Base-by-base conservation (phyloP, 805 yeast species). In the Maudiozyma barnettii region DNA sequence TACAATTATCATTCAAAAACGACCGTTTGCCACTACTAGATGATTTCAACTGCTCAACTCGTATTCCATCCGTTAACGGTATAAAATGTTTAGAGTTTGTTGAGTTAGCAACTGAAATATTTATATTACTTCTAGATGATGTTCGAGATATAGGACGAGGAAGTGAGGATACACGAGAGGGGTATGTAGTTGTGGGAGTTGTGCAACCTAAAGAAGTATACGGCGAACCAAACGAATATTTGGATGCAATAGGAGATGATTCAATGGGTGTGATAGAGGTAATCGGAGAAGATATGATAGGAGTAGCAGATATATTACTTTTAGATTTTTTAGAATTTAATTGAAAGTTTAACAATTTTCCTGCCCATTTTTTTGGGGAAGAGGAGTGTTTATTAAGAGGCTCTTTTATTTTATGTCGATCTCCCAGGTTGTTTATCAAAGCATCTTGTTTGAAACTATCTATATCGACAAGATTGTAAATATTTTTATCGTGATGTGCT, bases 131-230 rank as follows among this genome's bases (percentile, higher is more conserved):
- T 7, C 21, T 35, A 3, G 26, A 16, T 21, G 40, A 45, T 18
- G 48, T 26, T 23, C 45, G 41, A 16, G 56, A 49, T 3, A 45
- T 46, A 2, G 65, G 63, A 35, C 60, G 54, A 18, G 66, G 66
- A 19, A 62, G 50, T 10, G 66, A 61, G 6, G 63, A 52, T 3
- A 58, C 54, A 33, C 66, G 50, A 12, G 51, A 46, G 3, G 64
- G 61, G 41, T 50, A 49, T 12, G 20, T 26, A 10, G n/a, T 8
- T 4, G n/a, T 26, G 2, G 41, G 30, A 19, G 54, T 47, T 5
- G 52, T 44, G 14, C 23, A 16, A 9, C 18, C 19, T 1, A 16
- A 3, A 10, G 13, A 31, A 9, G 41, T 21, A 21, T 23, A 23
- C 2, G 48, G 46, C 6, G 37, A 48, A 5, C 26, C 21, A 6